phyloP scores from a whole-genome alignment of 2,329 filamentous ascomycete species.

The Coniochaeta ligniaria region DNA sequence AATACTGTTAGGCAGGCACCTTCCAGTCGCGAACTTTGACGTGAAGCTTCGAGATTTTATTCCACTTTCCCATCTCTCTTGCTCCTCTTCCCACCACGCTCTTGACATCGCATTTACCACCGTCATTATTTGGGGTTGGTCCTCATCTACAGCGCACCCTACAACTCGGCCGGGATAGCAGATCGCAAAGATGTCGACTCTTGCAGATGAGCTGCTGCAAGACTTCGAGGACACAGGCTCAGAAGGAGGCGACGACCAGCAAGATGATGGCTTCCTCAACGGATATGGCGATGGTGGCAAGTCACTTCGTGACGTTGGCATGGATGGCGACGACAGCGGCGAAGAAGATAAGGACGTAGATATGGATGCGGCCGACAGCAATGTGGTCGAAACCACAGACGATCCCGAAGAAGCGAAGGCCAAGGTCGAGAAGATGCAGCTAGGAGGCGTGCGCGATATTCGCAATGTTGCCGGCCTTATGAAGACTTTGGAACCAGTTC shows the following conservation, averaged over 20 bases:
- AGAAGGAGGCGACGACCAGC: slow-evolving; percentile 58
- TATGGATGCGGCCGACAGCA: slow-evolving; percentile 39
- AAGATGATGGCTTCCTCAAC: slow-evolving; percentile 37
- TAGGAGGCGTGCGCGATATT: slow-evolving; percentile 68
- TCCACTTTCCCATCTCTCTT: background rate
- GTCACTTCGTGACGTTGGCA: slow-evolving; percentile 33
- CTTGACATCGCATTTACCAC: background rate
- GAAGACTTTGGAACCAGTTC: slow-evolving; percentile 71
- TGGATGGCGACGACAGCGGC: slow-evolving; percentile 54
- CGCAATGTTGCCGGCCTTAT: slow-evolving; percentile 73
- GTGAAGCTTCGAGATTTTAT: background rate
- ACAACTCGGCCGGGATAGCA: background rate
- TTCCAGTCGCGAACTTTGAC: background rate
- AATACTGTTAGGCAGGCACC: too few relatives aligned
- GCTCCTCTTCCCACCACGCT: background rate
- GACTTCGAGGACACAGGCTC: slow-evolving; percentile 81
- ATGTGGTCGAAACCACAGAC: slow-evolving; percentile 43
- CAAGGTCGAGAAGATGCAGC: slow-evolving; percentile 76
- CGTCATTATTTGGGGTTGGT: too few relatives aligned
- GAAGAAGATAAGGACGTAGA: slow-evolving; percentile 55
- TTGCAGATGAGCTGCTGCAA: slow-evolving; percentile 86
- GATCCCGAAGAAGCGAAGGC: slow-evolving; percentile 66
- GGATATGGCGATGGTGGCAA: slow-evolving; percentile 18
- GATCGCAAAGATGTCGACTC: slow-evolving; percentile 65
- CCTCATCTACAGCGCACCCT: background rate